Base-by-base conservation (phyloP, 2,329 filamentous ascomycete genomes). In the Lachnellula hyalina region DNA sequence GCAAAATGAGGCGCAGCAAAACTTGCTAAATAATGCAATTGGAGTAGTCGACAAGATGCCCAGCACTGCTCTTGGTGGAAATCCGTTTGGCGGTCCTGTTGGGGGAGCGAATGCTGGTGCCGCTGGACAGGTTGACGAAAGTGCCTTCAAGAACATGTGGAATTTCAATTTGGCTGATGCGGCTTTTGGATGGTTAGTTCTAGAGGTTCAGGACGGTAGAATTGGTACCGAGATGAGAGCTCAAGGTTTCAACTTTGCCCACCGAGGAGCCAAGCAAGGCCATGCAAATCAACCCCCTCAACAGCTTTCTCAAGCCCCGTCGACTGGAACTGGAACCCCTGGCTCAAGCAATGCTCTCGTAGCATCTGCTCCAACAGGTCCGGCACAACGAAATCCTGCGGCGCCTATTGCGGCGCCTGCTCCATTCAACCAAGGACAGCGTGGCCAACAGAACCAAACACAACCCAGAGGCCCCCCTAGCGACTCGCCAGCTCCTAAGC, bases 121-220 rank as follows among this genome's bases (percentile, higher is more conserved):
- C 55, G 86, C 90, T 49, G 94, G 94, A 34, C 89, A 96, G 68
- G 91, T 99, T 17, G 94, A 99, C 61, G 94, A 99, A 77, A 96
- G 92, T 67, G 94, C 94, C 1, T 99, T 99, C 82, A 99, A 99
- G 79, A 99, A 99, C 72, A 97, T 97, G 94, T 99, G 94, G 94
- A 99, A 99, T 74, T 99, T 99, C 76, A 97, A 97, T 72, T 75
- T 99, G 62, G 94, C 94, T 32, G 94, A 99, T 76, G 94, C 94
- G 53, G 93, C 94, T 19, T 99, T 97, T 71, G 94, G 94, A 58
- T 99, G 91, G 79, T 79, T 99, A 50, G 91, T 97, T 15, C 75
- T 99, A 55, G 94, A 99, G 71, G 87, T 99, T 57, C 94, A 99
- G 69, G 89, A 91, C 68, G 94, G 94, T 50, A 86, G 94, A 44